Evolutionary conservation across 768 basidiomycete species (phyloP).

Genomic region (Chalciporus pseudorubinellus): DNA sequence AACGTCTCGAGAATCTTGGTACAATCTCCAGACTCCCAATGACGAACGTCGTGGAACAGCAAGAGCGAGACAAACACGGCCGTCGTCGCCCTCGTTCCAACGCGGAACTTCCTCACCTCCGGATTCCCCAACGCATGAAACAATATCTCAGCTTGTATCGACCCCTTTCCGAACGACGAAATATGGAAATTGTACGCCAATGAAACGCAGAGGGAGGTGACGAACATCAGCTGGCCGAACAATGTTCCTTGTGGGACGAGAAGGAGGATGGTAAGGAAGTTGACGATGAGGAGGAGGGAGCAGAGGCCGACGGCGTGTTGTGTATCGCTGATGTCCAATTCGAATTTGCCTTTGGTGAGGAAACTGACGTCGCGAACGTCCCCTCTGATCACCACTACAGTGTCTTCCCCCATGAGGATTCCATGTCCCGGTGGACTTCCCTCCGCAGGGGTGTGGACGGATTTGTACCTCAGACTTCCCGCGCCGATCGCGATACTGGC

Average conservation of each 20-base stretch:
- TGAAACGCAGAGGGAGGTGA: slow-evolving; percentile 26
- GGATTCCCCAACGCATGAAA: slow-evolving; percentile 14
- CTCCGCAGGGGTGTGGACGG: slow-evolving; percentile 12
- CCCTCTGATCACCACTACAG: slow-evolving; percentile 27
- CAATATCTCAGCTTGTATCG: slow-evolving; percentile 21
- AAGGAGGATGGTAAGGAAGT: slow-evolving; percentile 33
- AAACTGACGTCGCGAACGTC: too few relatives aligned
- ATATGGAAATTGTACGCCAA: slow-evolving; percentile 33
- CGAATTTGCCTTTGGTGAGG: slow-evolving; percentile 28
- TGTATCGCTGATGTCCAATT: slow-evolving; percentile 11
- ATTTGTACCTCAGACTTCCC: slow-evolving; percentile 20
- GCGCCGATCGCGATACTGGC: slow-evolving; percentile 26
- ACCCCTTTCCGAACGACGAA: slow-evolving; percentile 31
- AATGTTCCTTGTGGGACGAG: slow-evolving; percentile 32
- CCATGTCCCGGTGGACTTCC: slow-evolving; percentile 26
- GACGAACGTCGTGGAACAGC: slow-evolving; percentile 9
- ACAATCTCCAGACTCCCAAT: too few relatives aligned
- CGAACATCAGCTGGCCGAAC: slow-evolving; percentile 34
- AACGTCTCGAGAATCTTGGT: too few relatives aligned
- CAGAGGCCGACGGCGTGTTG: slow-evolving; percentile 13
- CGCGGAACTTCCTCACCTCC: slow-evolving; percentile 8
- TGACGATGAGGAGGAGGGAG: slow-evolving; percentile 24
- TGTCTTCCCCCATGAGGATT: slow-evolving; percentile 18
- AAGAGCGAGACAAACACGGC: slow-evolving; percentile 17
- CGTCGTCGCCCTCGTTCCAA: slow-evolving; percentile 19